Percentiles rank a stretch among this genome's conserved stretches.
phyloP scores from a whole-genome alignment of 2,329 filamentous ascomycete species.

The Penicillium sclerotigenum region DNA sequence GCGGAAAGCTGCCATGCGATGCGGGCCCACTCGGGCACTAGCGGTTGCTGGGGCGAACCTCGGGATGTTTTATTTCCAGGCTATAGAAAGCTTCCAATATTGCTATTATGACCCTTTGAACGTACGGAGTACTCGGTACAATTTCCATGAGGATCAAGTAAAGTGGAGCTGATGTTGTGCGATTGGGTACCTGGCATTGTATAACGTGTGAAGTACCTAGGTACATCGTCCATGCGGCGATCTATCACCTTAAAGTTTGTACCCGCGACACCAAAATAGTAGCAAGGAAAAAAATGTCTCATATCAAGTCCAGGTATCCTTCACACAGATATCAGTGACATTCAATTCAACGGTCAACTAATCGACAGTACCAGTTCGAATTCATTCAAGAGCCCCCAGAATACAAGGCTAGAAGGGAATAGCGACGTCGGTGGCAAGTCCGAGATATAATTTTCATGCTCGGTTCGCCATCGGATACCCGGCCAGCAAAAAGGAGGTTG shows the following conservation, averaged over 20 bases:
- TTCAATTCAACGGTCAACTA: too few species aligned
- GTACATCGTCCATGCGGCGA: conserved; percentile 23
- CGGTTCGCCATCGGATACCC: conserved; percentile 29
- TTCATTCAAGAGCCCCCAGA: not conserved
- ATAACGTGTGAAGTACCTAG: conserved; percentile 8
- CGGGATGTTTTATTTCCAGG: conserved; percentile 1
- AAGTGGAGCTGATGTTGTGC: conserved; percentile 13
- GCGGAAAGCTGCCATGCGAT: conserved; percentile 11
- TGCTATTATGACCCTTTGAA: not conserved
- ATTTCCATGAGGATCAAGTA: not conserved
- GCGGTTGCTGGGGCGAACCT: conserved; percentile 6
- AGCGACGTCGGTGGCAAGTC: conserved; percentile 13
- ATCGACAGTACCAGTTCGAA: not conserved
- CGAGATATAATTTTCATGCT: conserved; percentile 1
- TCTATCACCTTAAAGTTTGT: conserved; percentile 17
- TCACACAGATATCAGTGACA: too few species aligned
- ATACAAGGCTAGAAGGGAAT: not conserved
- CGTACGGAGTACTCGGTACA: not conserved
- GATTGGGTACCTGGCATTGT: conserved; percentile 13
- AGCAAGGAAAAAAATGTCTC: conserved; percentile 21
- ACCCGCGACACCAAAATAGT: conserved; percentile 17
- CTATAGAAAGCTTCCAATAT: not conserved
- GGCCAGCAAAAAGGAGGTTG: conserved; percentile 27
- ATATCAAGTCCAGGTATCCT: conserved; percentile 8
- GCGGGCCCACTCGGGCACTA: conserved; percentile 3